These are phyloP conservation scores for Hypoxylon fuscum DNA, from an alignment of 495 filamentous ascomycete species.

Conservation along the genomic window DNA sequence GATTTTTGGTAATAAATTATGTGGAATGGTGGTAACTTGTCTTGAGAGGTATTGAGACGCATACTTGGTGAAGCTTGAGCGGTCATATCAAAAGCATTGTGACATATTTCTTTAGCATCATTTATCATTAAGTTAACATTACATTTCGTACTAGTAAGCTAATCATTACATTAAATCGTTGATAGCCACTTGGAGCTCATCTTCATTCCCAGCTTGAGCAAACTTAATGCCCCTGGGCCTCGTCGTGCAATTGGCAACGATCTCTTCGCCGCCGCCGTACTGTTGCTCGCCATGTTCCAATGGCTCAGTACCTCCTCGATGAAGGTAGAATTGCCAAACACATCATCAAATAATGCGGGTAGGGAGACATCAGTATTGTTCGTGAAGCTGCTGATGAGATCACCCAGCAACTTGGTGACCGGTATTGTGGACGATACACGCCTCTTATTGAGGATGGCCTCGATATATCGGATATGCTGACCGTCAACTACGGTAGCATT, in stretches of 20 bases:
- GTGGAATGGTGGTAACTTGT: too few species aligned
- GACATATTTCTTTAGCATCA: neutral
- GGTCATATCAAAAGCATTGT: too few species aligned
- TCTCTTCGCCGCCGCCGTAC: slow-evolving; percentile 17
- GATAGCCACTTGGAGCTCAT: slow-evolving; percentile 18
- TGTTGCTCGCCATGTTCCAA: slow-evolving; percentile 29
- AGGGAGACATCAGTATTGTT: slow-evolving; percentile 29
- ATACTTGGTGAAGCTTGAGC: too few species aligned
- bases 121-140: neutral
- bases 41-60: too few species aligned
- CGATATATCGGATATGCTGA: slow-evolving; percentile 54
- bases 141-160: neutral
- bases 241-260: slow-evolving; percentile 11
- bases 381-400: slow-evolving; percentile 46
- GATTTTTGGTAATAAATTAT: too few species aligned
- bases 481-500: slow-evolving; percentile 56
- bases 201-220: slow-evolving; percentile 44
- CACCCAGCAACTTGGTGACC: slow-evolving; percentile 47
- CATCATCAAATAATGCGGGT: slow-evolving; percentile 35
- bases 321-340: slow-evolving; percentile 43
- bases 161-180: slow-evolving; percentile 2
- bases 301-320: slow-evolving; percentile 39
- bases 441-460: slow-evolving; percentile 55
- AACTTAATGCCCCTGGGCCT: slow-evolving; percentile 30
- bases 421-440: slow-evolving; percentile 49